Conservation (phyloP, 495 filamentous ascomycete species). For the Hypoxylon lienhwacheense region DNA sequence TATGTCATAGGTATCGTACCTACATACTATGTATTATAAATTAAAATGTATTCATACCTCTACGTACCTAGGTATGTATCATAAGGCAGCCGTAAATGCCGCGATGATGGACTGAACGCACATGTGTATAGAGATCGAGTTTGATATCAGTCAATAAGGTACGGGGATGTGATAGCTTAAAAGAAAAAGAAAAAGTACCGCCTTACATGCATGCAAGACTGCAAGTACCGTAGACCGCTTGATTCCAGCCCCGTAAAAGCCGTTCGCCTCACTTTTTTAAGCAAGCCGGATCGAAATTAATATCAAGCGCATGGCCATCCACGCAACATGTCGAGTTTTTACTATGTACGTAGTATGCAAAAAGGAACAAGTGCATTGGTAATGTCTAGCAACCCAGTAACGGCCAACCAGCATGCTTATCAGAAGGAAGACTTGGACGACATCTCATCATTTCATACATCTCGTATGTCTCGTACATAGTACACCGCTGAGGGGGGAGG, state of each 20-base stretch:
- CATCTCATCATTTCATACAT: constrained; percentile 22
- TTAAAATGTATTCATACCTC: not conserved
- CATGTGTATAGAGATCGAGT: too few relatives aligned
- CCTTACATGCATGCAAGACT: not conserved
- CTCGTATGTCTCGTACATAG: constrained; percentile 7
- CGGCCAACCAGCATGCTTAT: constrained; percentile 16
- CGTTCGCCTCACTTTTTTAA: constrained; percentile 34
- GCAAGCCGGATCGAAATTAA: constrained; percentile 27
- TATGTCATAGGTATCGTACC: not conserved
- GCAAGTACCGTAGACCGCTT: constrained; percentile 22
- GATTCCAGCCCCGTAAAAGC: constrained; percentile 31
- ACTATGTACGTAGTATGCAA: constrained; percentile 4
- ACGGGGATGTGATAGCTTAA: not conserved
- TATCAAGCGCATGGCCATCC: constrained; percentile 33
- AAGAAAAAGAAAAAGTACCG: not conserved
- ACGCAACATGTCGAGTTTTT: constrained; percentile 20
- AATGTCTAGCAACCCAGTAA: too few relatives aligned
- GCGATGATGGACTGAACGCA: not conserved
- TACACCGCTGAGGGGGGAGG: too few relatives aligned
- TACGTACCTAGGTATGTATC: not conserved
- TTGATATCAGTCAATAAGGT: too few relatives aligned
- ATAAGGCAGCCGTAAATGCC: not conserved
- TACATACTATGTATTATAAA: not conserved
- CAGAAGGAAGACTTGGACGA: constrained; percentile 10
- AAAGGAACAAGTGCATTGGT: too few relatives aligned